Evolutionary conservation across 179 eudicot genomes (phyloP).

Genomic region (Silene vulgaris): DNA sequence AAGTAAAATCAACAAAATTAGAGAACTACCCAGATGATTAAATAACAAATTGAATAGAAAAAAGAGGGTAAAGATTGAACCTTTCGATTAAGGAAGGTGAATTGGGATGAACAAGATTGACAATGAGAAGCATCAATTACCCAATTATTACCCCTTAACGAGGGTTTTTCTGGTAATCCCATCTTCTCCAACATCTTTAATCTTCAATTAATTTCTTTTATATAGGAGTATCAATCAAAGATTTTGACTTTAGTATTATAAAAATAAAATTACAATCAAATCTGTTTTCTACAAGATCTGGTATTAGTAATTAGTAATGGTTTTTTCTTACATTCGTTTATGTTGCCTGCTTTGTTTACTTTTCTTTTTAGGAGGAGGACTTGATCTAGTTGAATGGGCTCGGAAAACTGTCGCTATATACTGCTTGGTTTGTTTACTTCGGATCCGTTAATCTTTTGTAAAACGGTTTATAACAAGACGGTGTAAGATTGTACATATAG

Average conservation of each 20-base stretch:
- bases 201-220: background rate
- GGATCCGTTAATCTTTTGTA: too few species aligned
- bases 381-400: background rate
- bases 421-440: too few species aligned
- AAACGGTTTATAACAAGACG: too few species aligned
- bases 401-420: background rate
- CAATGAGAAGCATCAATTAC: constrained; percentile 88
- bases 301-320: too few species aligned
- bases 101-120: constrained; percentile 80
- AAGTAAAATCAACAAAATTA: background rate
- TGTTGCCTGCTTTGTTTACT: background rate
- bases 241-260: background rate
- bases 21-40: background rate
- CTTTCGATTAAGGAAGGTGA: constrained; percentile 98
- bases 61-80: constrained; percentile 30
- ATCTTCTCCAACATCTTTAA: constrained; percentile 78
- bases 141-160: constrained; percentile 77
- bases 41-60: background rate
- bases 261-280: background rate
- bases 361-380: background rate
- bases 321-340: background rate
- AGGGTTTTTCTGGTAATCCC: constrained; percentile 82
- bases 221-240: background rate
- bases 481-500: too few species aligned
- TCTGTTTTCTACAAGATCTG: background rate